Conservation (phyloP, 1,284 basidiomycete species). For the Stereum hirsutum region DNA sequence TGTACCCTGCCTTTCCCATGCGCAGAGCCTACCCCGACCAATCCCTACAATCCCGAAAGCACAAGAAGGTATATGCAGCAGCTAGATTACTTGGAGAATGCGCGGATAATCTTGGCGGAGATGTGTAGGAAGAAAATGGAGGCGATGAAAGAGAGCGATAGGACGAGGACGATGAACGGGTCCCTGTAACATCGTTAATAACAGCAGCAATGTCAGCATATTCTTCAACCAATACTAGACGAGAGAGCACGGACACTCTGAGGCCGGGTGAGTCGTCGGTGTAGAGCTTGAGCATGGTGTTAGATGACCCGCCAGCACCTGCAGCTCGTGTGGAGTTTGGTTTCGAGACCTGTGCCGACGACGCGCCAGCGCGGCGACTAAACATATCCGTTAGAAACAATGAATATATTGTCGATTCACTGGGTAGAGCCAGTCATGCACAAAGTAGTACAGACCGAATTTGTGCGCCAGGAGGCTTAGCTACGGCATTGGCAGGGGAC, state of each 20-base stretch:
- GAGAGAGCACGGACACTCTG: slow-evolving; percentile 74
- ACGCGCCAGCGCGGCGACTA: slow-evolving; percentile 71
- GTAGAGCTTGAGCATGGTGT: slow-evolving; percentile 98
- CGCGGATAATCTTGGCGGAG: slow-evolving; percentile 88
- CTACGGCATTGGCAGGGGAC: slow-evolving; percentile 31
- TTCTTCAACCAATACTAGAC: too few species aligned
- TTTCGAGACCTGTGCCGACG: slow-evolving; percentile 60
- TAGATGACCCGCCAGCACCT: slow-evolving; percentile 92
- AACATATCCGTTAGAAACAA: background rate
- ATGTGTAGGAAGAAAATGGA: slow-evolving; percentile 99
- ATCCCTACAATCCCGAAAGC: background rate
- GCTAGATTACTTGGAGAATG: slow-evolving; percentile 68
- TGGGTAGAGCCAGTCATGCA: background rate
- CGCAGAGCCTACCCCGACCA: background rate
- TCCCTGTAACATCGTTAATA: slow-evolving; percentile 48
- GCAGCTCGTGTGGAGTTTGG: slow-evolving; percentile 90
- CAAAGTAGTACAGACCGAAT: slow-evolving; percentile 65
- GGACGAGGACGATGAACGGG: slow-evolving; percentile 95
- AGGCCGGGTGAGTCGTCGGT: slow-evolving; percentile 96
- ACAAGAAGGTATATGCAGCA: background rate
- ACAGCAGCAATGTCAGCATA: background rate
- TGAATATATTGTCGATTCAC: background rate
- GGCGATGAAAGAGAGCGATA: slow-evolving; percentile 96
- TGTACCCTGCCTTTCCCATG: too few species aligned
- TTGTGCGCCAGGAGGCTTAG: slow-evolving; percentile 68